These are phyloP conservation scores for Eucalyptus curtisii DNA, from an alignment of 345 rosid species.

Conservation along the genomic window DNA sequence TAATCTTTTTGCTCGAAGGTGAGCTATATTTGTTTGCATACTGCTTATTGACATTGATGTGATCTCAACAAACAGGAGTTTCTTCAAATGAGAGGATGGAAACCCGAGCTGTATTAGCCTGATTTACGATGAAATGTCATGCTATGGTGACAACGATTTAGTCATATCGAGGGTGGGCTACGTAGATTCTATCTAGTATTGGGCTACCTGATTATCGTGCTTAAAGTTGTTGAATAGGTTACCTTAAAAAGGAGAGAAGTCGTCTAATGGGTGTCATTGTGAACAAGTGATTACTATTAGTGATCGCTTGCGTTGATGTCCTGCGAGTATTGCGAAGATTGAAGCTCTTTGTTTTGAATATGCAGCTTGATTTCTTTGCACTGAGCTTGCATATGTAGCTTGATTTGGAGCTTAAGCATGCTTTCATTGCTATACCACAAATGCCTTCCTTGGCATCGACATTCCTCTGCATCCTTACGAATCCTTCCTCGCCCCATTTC, in stretches of 20 bases:
- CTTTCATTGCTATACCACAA: too few species aligned
- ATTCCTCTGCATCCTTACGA: too few species aligned
- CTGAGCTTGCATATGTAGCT: too few species aligned
- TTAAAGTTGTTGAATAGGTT: not conserved
- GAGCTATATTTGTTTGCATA: not conserved
- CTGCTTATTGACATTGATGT: not conserved
- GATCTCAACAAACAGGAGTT: not conserved
- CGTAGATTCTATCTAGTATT: not conserved
- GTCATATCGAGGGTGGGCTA: not conserved
- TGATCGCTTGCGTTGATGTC: not conserved
- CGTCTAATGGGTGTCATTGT: not conserved
- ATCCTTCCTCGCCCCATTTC: too few species aligned
- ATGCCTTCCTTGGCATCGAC: too few species aligned
- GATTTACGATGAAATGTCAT: not conserved
- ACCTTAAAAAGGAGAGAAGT: not conserved
- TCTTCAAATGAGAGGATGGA: not conserved
- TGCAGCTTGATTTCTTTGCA: too few species aligned
- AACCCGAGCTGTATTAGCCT: not conserved
- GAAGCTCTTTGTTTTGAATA: too few species aligned
- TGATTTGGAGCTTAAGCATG: too few species aligned
- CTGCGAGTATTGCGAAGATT: too few species aligned
- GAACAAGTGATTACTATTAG: not conserved
- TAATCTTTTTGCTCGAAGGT: not conserved
- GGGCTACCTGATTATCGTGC: not conserved
- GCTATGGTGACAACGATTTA: not conserved